Base-by-base conservation (phyloP, 768 basidiomycete genomes). In the Gloeophyllum trabeum region DNA sequence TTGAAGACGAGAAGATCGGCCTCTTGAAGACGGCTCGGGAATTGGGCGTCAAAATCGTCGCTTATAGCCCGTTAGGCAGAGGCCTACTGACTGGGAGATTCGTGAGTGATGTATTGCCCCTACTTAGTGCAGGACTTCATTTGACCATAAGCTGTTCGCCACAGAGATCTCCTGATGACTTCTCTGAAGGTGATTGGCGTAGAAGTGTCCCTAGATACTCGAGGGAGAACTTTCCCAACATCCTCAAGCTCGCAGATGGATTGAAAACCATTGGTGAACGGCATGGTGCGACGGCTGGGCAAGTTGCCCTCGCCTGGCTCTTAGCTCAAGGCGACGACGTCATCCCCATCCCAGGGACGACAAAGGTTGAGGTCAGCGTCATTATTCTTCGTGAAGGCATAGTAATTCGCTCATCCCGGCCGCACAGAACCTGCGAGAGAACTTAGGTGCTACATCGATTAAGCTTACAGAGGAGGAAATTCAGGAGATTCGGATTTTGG, bases 51-150 rank as follows among this genome's bases (percentile, higher is more conserved):
- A 59, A 64, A 35, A 61, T 73, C 18, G 56, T 78, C 6, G 70
- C 70, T 1, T 77, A 75, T 44, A 64, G 67, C 2, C 76, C 75
- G 1, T 60, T 77, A 21, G 73, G 73, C 14, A 59, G 71, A 24
- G 74, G 73, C 2, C 43, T 76, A n/a, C 48, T 75, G 39, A 74
- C 69, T 1, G 72, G 75, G 1, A 52, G 57, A 43, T 65, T 61
- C 41, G 67, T 68, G 42, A n/a, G n/a, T n/a, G n/a, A n/a, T n/a
- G n/a, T n/a, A n/a, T n/a, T n/a, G n/a, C n/a, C n/a, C n/a, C n/a
- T n/a, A n/a, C n/a, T n/a, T n/a, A n/a, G n/a, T n/a, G n/a, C n/a
- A n/a, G n/a, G n/a, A n/a, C n/a, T n/a, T n/a, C n/a, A n/a, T n/a
- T n/a, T n/a, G n/a, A n/a, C n/a, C n/a, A n/a, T n/a, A n/a, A n/a